Conservation (phyloP, 2,329 filamentous ascomycete genomes). For the Aureobasidium namibiae region DNA sequence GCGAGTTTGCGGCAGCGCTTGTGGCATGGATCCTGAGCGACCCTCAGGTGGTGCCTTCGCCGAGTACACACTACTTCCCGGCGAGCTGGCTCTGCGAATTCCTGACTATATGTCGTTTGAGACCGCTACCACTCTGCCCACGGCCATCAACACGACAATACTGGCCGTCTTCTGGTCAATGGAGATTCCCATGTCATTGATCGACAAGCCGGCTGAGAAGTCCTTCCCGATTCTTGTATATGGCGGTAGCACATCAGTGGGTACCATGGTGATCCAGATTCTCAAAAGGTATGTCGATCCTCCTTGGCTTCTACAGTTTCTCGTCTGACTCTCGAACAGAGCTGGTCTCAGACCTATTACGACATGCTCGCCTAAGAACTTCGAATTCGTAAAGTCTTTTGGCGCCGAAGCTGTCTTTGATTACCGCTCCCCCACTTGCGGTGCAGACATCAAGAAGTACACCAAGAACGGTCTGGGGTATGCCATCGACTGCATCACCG, state of each 20-base stretch:
- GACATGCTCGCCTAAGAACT: slow-evolving; percentile 38
- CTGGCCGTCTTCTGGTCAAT: not conserved
- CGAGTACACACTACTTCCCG: slow-evolving; percentile 9
- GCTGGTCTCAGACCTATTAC: slow-evolving; percentile 35
- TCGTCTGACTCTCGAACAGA: slow-evolving; percentile 14
- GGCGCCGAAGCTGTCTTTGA: slow-evolving; percentile 42
- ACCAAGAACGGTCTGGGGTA: slow-evolving; percentile 32
- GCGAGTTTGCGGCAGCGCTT: slow-evolving; percentile 5
- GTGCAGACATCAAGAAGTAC: slow-evolving; percentile 26
- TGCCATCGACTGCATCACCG: slow-evolving; percentile 39
- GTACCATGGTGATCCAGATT: slow-evolving; percentile 39
- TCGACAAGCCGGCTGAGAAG: slow-evolving; percentile 7
- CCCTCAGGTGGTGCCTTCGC: slow-evolving; percentile 11
- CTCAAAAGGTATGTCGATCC: slow-evolving; percentile 24
- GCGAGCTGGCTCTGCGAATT: not conserved
- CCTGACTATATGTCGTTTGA: slow-evolving; percentile 9
- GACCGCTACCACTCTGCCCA: not conserved
- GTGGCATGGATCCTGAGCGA: slow-evolving; percentile 4
- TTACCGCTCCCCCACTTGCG: slow-evolving; percentile 31
- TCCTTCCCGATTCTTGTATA: slow-evolving; percentile 33
- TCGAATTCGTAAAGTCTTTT: slow-evolving; percentile 30
- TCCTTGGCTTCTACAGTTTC: not conserved
- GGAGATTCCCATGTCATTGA: not conserved
- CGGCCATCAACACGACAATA: not conserved
- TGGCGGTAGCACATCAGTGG: slow-evolving; percentile 38